These are phyloP conservation scores for Perkinsus olseni DNA, from an alignment of 169 alveolate genomes.

Conservation along the genomic window DNA sequence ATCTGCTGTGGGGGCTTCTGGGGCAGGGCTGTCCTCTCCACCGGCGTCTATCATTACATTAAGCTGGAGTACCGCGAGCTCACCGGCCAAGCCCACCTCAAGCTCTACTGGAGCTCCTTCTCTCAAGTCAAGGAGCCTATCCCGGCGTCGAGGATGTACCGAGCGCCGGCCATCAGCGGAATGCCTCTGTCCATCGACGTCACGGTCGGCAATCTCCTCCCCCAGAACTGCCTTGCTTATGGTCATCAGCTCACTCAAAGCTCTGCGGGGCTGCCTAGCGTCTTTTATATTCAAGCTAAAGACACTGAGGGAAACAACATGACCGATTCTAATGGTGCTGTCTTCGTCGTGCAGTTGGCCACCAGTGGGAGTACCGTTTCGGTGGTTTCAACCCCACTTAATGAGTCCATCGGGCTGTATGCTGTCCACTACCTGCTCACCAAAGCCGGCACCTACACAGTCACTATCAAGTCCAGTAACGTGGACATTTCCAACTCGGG, in stretches of 20 bases:
- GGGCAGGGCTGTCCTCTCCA: not conserved
- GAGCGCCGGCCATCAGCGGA: not conserved
- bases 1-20: not conserved
- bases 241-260: not conserved
- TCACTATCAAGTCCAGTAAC: not conserved
- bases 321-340: not conserved
- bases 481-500: not conserved
- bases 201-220: not conserved
- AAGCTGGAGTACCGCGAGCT: not conserved
- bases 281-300: conserved; percentile 6
- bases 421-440: not conserved
- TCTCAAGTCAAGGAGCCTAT: not conserved
- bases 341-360: not conserved
- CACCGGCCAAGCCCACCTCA: not conserved
- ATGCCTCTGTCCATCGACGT: not conserved
- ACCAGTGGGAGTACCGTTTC: not conserved
- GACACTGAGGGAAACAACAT: not conserved
- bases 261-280: not conserved
- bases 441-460: not conserved
- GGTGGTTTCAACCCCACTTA: not conserved
- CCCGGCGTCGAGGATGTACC: not conserved
- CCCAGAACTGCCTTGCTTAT: not conserved
- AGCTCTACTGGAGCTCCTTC: not conserved
- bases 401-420: not conserved
- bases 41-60: not conserved